Evolutionary conservation across 139 green algal species (phyloP).

Genomic region (Haematococcus sp.): DNA sequence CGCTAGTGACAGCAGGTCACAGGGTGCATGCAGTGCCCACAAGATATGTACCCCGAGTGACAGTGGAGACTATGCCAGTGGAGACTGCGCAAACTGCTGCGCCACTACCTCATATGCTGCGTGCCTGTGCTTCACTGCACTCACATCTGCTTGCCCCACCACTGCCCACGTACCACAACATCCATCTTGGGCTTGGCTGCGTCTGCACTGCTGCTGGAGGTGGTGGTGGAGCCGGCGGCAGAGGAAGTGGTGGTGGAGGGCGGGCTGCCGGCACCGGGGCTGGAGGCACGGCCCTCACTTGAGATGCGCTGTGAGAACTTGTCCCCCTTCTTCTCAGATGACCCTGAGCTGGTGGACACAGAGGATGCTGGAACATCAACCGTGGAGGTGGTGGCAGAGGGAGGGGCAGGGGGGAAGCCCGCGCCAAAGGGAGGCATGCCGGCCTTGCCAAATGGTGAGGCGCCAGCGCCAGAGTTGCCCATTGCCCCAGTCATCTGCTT

Average conservation of each 20-base stretch:
- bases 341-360: conserved; percentile 10
- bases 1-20: no score
- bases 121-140: no score
- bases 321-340: conserved; percentile 26
- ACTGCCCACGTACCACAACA: conserved; percentile 19
- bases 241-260: background rate
- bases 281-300: conserved; percentile 18
- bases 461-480: conserved; percentile 11
- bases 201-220: background rate
- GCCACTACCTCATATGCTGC: no score
- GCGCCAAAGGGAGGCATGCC: conserved; percentile 8
- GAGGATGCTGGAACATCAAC: conserved; percentile 3
- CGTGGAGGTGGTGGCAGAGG: conserved; percentile 4
- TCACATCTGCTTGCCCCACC: no score
- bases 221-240: background rate
- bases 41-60: no score
- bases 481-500: conserved; percentile 59
- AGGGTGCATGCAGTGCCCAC: no score
- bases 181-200: conserved; percentile 6
- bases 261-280: no score
- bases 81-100: no score
- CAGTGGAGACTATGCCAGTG: no score
- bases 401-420: background rate
- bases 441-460: background rate
- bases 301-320: conserved; percentile 40